Base-by-base conservation (phyloP, 2,329 filamentous ascomycete genomes). In the Trichoderma oligosporum region DNA sequence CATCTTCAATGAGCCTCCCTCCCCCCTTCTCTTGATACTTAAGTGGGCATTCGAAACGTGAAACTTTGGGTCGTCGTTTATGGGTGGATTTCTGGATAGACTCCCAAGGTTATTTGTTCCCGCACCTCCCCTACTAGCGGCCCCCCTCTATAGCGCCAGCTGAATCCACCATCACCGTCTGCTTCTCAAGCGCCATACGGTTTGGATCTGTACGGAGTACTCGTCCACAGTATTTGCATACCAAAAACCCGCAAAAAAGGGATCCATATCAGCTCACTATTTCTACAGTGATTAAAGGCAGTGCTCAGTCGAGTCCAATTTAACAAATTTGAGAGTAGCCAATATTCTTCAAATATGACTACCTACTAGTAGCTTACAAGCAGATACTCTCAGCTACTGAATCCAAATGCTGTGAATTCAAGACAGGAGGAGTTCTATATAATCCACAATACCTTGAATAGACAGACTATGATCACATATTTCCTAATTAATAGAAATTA, bases 31-130 rank as follows among this genome's bases (percentile, higher is more conserved):
- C n/a, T n/a, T n/a, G n/a, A n/a, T n/a, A n/a, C n/a, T n/a, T 47
- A 47, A 29, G 45, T 29, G 27, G 45, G 20, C 31, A 20, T 31
- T 48, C 45, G 20, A 44, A 48, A 48, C 31, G 27, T 55, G 41
- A 55, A 55, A 55, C 52, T 29, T 18, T 29, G 27, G 7, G 52
- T 55, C 31, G 39, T 55, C 22, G 52, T 46, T 20, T 38, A 41
- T 55, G 52, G 39, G 46, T 45, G 52, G 27, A 31, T 5, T 41
- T 16, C 31, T 9, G 31, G 38, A 55, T 35, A 55, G 42, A 14
- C 52, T 36, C 45, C 52, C 31, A 55, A 38, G 52, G 52, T 38
- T 45, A 38, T 36, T 25, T 55, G 51, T 44, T 54, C 51, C 51
- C 51, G 51, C 51, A 45, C 29, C 39, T 44, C 38, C 51, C 49